Percentiles rank a stretch among this genome's conserved stretches.
Conservation (phyloP, 2,329 filamentous ascomycete species). For the Phialophora tarda region DNA sequence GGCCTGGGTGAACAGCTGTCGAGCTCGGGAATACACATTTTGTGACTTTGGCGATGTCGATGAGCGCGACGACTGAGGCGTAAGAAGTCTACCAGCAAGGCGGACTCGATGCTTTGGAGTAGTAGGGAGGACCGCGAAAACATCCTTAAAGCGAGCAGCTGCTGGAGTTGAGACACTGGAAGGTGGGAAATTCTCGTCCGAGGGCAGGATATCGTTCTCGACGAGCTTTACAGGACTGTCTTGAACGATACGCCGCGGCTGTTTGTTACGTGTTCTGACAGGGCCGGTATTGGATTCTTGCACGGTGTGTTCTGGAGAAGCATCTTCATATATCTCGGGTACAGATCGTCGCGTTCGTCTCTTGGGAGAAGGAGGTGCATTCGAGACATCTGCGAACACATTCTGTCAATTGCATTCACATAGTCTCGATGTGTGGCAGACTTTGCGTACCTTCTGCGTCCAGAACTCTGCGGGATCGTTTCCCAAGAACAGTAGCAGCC, state of each 20-base stretch:
- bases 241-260: conserved; percentile 56
- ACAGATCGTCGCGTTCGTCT: conserved; percentile 55
- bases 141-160: conserved; percentile 78
- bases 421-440: conserved; percentile 17
- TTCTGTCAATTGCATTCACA: conserved; percentile 19
- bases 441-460: conserved; percentile 49
- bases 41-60: conserved; percentile 70
- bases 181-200: conserved; percentile 53
- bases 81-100: conserved; percentile 74
- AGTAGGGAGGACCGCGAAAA: conserved; percentile 70
- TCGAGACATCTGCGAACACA: conserved; percentile 28
- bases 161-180: conserved; percentile 54
- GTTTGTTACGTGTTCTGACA: conserved; percentile 49
- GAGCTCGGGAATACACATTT: conserved; percentile 84
- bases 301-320: conserved; percentile 34
- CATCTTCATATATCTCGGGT: conserved; percentile 49
- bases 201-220: conserved; percentile 7
- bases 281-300: conserved; percentile 35
- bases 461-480: conserved; percentile 49
- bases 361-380: conserved; percentile 44
- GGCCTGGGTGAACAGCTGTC: conserved; percentile 84
- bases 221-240: conserved; percentile 34
- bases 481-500: conserved; percentile 48
- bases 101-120: conserved; percentile 86
- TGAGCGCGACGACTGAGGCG: conserved; percentile 78